These are phyloP conservation scores for Alternaria consortialis DNA, from an alignment of 2,329 filamentous ascomycete genomes.

Conservation along the genomic window DNA sequence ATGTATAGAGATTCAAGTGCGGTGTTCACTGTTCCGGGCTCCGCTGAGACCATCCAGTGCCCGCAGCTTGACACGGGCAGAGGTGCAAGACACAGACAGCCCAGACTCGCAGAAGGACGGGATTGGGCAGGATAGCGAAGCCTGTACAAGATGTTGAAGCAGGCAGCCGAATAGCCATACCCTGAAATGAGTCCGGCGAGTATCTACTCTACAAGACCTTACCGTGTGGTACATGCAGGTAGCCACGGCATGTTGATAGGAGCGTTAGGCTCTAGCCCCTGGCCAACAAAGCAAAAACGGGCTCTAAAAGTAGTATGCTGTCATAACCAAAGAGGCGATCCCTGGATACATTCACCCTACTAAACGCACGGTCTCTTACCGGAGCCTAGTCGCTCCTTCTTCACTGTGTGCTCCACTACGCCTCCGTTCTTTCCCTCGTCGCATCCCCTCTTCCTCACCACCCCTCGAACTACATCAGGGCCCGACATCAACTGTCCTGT, in stretches of 20 bases:
- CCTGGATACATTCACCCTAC: slow-evolving; percentile 48
- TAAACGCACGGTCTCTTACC: slow-evolving; percentile 41
- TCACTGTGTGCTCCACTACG: slow-evolving; percentile 41
- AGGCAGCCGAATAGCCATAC: slow-evolving; percentile 23
- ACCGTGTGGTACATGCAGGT: slow-evolving; percentile 30
- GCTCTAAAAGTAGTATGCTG: slow-evolving; percentile 48
- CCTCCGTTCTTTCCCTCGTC: slow-evolving; percentile 40
- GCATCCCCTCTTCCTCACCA: slow-evolving; percentile 33
- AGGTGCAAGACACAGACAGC: slow-evolving; percentile 13
- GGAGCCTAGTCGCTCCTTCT: slow-evolving; percentile 43
- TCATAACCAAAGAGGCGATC: slow-evolving; percentile 42
- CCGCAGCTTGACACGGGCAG: slow-evolving; percentile 21
- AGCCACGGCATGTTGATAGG: slow-evolving; percentile 26
- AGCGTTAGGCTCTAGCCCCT: slow-evolving; percentile 32
- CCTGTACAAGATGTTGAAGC: slow-evolving; percentile 28
- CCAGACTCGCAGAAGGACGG: background rate
- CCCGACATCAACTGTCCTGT: slow-evolving; percentile 26
- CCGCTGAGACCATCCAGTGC: slow-evolving; percentile 19
- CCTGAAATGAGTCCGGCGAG: slow-evolving; percentile 11
- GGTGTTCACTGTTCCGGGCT: slow-evolving; percentile 15
- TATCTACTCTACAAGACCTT: slow-evolving; percentile 6
- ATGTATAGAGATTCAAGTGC: slow-evolving; percentile 14
- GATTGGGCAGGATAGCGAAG: slow-evolving; percentile 21
- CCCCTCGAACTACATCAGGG: slow-evolving; percentile 37
- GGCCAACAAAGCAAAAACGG: slow-evolving; percentile 32